Base-by-base conservation (phyloP, 2,329 filamentous ascomycete genomes). In the Fusarium paranaense region DNA sequence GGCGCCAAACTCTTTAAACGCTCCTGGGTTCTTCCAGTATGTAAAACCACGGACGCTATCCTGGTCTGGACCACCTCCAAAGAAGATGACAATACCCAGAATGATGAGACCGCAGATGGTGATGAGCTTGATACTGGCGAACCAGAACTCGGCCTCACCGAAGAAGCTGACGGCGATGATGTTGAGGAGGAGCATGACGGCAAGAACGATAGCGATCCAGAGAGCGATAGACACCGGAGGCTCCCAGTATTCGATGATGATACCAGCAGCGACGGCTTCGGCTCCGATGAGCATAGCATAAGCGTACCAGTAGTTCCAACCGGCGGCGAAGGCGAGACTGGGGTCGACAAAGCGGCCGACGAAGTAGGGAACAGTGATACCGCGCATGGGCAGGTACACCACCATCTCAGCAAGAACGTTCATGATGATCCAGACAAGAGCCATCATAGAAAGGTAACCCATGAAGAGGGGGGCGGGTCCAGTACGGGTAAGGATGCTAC, bases 281-380 rank as follows among this genome's bases (percentile, higher is more conserved):
- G 89, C 87, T 2, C 86, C 89, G 27, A 91, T 84, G 2, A 90
- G 82, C 67, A 91, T 90, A 13, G 87, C 83, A 73, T 90, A 90
- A 3, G 88, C 88, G 74, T 91, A 91, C 86, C 89, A 91, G 80
- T 91, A 91, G 69, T 90, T 90, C 88, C 88, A 90, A 2, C 87
- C 89, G 42, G 84, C 82, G 9, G 89, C 89, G 70, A 90, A 90
- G n/a, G 85, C 86, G 27, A 90, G 80, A 35, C 86, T 88, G 2
- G 85, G 84, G 59, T 90, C 88, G 69, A 90, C 85, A 64, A 88
- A 90, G 35, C 89, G 87, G 68, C 84, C 82, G 62, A 89, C 85
- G 73, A 90, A 86, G 81, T 90, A 89, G 18, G 88, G 87, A 35
- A 90, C 84, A 1, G 88, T 89, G 70, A 90, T 88, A 8, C 89